Base-by-base conservation (phyloP, 169 alveolate genomes). In the Plasmodium relictum region DNA sequence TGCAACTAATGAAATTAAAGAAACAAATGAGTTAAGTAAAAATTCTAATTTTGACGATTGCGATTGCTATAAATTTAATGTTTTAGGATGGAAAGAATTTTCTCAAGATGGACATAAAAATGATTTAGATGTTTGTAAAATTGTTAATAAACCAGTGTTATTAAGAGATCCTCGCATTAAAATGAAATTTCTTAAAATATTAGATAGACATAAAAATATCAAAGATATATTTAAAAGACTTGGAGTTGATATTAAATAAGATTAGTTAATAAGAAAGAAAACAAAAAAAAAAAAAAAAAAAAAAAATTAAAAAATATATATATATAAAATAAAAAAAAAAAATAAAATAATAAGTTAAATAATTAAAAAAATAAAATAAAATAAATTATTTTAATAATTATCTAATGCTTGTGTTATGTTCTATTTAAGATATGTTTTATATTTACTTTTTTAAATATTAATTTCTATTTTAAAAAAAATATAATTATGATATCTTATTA, bases 21-120 rank as follows among this genome's bases (percentile, higher is more conserved):
- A 63, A 45, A 3, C 83, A 4, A 80, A 7, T 45, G 59, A 14
- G 54, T 8, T 39, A 63, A 83, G 37, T 68, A 66, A 68, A 52
- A 50, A 20, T 18, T 39, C 58, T 5, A 45, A 68, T 26, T 83
- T 52, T 31, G 91, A 66, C 16, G 92, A 71, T 20, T 86, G 92
- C 31, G 62, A 65, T 5, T 86, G 92, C 37, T 66, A 86, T 54
- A 56, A 86, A 71, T 86, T 86, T 22, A 86, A 42, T n/a, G 42
- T 86, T 9, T 42, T 71, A 31, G 92, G 92, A 52, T 86, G 92
- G 92, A 86, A 69, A 58, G 92, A 86, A 31, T 86, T 86, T 71
- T 86, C 92, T 22, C 88, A 86, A 63, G 92, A 86, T 86, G 92
- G 92, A 0, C 92, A 86, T 45, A 86, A 72, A 61, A 70, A 86